Percentiles rank a stretch among this genome's conserved stretches.
Conservation (phyloP, 495 filamentous ascomycete genomes). For the Massariosphaeria phaeospora region DNA sequence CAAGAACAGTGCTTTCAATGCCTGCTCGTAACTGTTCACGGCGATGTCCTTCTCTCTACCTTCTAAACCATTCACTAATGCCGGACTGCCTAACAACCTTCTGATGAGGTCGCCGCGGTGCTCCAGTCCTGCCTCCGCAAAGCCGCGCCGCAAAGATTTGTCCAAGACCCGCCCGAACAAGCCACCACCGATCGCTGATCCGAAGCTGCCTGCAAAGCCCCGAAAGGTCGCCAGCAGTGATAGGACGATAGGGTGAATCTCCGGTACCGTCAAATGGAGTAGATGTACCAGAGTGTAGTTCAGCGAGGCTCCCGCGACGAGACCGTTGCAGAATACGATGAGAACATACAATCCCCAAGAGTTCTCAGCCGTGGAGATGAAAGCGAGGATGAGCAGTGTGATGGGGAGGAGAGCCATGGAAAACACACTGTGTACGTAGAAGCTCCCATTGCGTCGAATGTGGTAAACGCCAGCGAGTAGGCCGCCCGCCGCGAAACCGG, state of each 20-base stretch:
- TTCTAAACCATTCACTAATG: conserved; percentile 50
- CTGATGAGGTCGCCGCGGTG: conserved; percentile 53
- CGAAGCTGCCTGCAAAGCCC: conserved; percentile 70
- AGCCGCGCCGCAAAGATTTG: conserved; percentile 52
- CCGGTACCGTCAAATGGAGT: conserved; percentile 57
- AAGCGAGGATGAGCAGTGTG: conserved; percentile 48
- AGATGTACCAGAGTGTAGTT: conserved; percentile 77
- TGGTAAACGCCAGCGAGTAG: conserved; percentile 65
- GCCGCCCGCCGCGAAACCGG: conserved; percentile 66
- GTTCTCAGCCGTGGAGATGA: conserved; percentile 49
- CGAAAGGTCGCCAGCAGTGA: conserved; percentile 66
- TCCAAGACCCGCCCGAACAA: conserved; percentile 61
- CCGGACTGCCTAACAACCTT: conserved; percentile 63
- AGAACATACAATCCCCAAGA: conserved; percentile 47
- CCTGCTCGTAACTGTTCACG: conserved; percentile 56
- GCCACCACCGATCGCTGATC: conserved; percentile 70
- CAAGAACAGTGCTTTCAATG: conserved; percentile 54
- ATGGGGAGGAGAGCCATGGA: conserved; percentile 52
- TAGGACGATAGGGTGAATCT: conserved; percentile 65
- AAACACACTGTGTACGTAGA: conserved; percentile 56
- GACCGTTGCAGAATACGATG: conserved; percentile 59
- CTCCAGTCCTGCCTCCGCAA: conserved; percentile 48
- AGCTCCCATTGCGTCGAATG: conserved; percentile 60
- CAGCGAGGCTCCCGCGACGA: conserved; percentile 62
- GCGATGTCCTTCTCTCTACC: conserved; percentile 57